Conservation (phyloP, 2,329 filamentous ascomycete species). For the Pseudogymnoascus sp. region DNA sequence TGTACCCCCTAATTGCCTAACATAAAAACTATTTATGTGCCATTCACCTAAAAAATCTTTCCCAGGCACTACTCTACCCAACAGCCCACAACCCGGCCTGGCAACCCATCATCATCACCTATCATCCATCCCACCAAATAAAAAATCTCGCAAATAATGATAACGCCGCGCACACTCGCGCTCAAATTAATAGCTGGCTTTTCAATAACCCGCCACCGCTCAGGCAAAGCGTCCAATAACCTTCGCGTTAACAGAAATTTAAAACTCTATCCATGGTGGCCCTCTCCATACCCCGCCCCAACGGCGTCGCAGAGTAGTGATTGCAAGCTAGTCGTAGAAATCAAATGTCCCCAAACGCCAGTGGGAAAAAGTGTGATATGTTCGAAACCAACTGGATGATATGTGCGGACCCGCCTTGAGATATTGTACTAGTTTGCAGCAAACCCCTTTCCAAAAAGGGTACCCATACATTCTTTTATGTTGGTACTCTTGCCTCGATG, state of each 20-base stretch:
- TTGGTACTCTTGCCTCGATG: background rate
- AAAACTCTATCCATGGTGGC: background rate
- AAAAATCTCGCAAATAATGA: slow-evolving; percentile 4
- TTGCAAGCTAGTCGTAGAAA: background rate
- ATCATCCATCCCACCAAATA: background rate
- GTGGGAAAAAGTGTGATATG: slow-evolving; percentile 1
- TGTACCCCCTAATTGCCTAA: background rate
- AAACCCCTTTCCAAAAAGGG: background rate
- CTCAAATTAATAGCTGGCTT: slow-evolving; percentile 1
- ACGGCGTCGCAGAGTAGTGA: background rate
- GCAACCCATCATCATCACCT: background rate
- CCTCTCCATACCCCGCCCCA: background rate
- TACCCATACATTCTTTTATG: background rate
- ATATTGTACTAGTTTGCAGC: background rate
- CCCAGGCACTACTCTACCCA: background rate
- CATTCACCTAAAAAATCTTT: background rate
- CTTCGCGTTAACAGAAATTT: slow-evolving; percentile 1
- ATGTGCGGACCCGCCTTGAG: slow-evolving; percentile 6
- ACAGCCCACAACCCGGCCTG: background rate
- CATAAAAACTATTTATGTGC: slow-evolving; percentile 5
- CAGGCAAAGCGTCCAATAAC: slow-evolving; percentile 6
- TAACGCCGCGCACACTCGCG: slow-evolving; percentile 4
- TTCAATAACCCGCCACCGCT: slow-evolving; percentile 1
- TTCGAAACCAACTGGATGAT: slow-evolving; percentile 6
- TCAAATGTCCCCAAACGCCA: background rate